Base-by-base conservation (phyloP, 495 filamentous ascomycete species). In the Stereocaulon alpinum region DNA sequence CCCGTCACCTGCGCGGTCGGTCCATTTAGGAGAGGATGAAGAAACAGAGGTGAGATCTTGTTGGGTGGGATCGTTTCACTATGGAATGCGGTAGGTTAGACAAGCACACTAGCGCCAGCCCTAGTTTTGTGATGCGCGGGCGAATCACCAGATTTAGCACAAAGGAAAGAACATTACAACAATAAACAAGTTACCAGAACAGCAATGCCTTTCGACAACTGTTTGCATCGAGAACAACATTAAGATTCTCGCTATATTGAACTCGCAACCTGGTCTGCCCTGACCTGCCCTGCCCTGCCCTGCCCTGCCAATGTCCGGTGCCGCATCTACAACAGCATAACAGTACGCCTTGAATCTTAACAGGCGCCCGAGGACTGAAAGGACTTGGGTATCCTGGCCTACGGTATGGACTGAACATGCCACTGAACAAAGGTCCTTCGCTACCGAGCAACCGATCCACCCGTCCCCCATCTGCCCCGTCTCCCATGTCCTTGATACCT, bases 51-150 rank as follows among this genome's bases (percentile, higher is more conserved):
- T 34, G 17, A 52, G 17, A 15, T n/a, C 34, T 52, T 10, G 49
- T 32, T 52, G 49, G 49, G 15, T 29, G 48, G 32, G 18, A 30
- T 30, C 32, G 49, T 51, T 51, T 51, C 49, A 51, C 2, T 51
- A 17, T 51, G 49, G 49, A 52, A 52, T 52, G 49, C 30, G 49
- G 49, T n/a, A 52, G 49, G 24, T 29, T 50, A 17, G 30, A 29
- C 34, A 27, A 18, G 49, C 34, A 52, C 18, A 18, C 49, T 52
- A 52, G 29, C 49, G 49, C 49, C 29, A 29, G 49, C 49, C 29
- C 34, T 52, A 32, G 34, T 37, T 37, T 37, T 37, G 34, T 37
- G 47, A 52, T 52, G 49, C 49, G 49, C 49, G 30, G 34, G 34
- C 34, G 34, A 37, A 37, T 10, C 34, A 10, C 34, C 34, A 37